Conservation (phyloP, 2,329 filamentous ascomycete genomes). For the Delphinella strobiligena region DNA sequence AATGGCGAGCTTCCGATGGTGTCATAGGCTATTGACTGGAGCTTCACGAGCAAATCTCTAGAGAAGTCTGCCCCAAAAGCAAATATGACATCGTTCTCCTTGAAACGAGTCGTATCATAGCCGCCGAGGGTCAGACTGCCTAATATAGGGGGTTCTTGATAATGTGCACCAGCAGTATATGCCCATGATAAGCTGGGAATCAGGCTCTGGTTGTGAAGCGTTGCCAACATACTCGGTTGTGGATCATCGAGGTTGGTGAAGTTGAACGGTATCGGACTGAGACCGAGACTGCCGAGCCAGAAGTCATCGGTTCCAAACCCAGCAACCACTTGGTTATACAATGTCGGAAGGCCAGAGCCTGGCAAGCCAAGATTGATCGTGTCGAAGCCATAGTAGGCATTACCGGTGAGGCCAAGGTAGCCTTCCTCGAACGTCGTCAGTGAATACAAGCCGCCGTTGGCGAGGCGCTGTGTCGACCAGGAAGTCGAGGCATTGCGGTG, state of each 20-base stretch:
- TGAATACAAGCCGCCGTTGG: slow-evolving; percentile 20
- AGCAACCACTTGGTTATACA: slow-evolving; percentile 21
- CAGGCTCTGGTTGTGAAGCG: slow-evolving; percentile 10
- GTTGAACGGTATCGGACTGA: slow-evolving; percentile 14
- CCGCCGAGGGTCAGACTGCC: slow-evolving; percentile 28
- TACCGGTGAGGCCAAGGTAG: slow-evolving; percentile 13
- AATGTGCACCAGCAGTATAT: slow-evolving; percentile 20
- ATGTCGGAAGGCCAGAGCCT: slow-evolving; percentile 13
- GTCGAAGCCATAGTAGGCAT: slow-evolving; percentile 26
- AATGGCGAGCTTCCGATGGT: slow-evolving; percentile 15
- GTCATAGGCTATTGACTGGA: slow-evolving; percentile 15
- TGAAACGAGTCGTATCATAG: slow-evolving; percentile 28
- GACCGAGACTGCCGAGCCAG: slow-evolving; percentile 23
- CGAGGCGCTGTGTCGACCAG: slow-evolving; percentile 22
- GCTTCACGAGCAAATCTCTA: slow-evolving; percentile 14
- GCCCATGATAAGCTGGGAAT: slow-evolving; percentile 15
- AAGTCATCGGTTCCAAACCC: slow-evolving; percentile 20
- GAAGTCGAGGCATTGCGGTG: slow-evolving; percentile 20
- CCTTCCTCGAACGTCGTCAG: slow-evolving; percentile 13
- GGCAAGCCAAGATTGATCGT: slow-evolving; percentile 15
- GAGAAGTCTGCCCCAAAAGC: slow-evolving; percentile 16
- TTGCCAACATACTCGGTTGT: slow-evolving; percentile 12
- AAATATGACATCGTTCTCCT: slow-evolving; percentile 17
- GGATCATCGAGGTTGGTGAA: slow-evolving; percentile 12
- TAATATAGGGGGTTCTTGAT: slow-evolving; percentile 12